A percentile compares a stretch with the other conserved stretches of the same genome.
phyloP scores from a whole-genome alignment of 2,329 filamentous ascomycete genomes.

The Fusarium globosum region DNA sequence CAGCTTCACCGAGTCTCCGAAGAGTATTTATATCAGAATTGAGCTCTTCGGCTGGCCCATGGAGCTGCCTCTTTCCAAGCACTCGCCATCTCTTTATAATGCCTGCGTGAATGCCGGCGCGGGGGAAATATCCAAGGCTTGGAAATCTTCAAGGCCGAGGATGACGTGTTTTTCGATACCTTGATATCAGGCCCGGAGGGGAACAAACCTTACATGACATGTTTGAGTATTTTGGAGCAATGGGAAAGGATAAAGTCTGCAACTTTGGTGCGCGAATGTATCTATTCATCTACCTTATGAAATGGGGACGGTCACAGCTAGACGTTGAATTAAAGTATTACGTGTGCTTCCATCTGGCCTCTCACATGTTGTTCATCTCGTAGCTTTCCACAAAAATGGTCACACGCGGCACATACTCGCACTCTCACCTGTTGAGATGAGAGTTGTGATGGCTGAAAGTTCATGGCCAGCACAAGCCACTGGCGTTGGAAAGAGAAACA shows the following conservation, averaged over 20 bases:
- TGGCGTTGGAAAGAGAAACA: neutral
- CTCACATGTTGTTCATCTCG: constrained; percentile 1
- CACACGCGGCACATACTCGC: neutral
- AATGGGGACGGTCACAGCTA: constrained; percentile 25
- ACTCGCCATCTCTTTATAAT: constrained; percentile 20
- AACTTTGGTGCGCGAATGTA: constrained; percentile 39
- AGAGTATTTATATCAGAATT: constrained; percentile 12
- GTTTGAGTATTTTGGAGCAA: constrained; percentile 43
- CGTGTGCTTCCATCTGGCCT: constrained; percentile 25
- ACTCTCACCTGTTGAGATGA: neutral
- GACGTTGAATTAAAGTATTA: constrained; percentile 42
- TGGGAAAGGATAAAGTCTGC: constrained; percentile 42
- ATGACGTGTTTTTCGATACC: constrained; percentile 42
- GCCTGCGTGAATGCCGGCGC: constrained; percentile 14
- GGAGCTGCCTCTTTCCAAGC: neutral
- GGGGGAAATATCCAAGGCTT: constrained; percentile 18
- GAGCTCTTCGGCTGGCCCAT: neutral
- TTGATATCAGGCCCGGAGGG: constrained; percentile 37
- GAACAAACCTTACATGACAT: constrained; percentile 37
- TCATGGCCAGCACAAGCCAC: neutral
- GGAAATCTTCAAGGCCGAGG: constrained; percentile 23
- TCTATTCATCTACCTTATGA: constrained; percentile 38
- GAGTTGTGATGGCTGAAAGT: neutral
- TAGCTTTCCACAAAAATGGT: constrained; percentile 9
- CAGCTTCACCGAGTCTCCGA: constrained; percentile 38